A percentile compares a stretch with the other conserved stretches of the same genome.
These are phyloP conservation scores for Arthrinium phaeospermum DNA, from an alignment of 2,329 filamentous ascomycete genomes.

Conservation along the genomic window DNA sequence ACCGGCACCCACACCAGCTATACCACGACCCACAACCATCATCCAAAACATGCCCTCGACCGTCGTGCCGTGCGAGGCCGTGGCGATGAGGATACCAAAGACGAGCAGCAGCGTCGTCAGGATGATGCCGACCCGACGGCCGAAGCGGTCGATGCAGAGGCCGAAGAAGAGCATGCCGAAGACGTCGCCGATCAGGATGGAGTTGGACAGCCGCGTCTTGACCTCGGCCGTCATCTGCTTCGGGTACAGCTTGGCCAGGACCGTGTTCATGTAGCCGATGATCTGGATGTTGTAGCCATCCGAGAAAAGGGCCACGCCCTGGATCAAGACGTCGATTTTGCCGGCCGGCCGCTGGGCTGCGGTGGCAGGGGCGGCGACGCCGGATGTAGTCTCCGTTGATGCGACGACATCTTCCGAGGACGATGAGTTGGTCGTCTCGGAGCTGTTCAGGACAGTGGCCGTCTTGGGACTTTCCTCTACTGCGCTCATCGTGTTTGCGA, in stretches of 20 bases:
- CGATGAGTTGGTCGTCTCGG: neutral
- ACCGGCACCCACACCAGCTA: slow-evolving; percentile 53
- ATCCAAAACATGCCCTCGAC: slow-evolving; percentile 59
- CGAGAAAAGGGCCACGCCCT: slow-evolving; percentile 39
- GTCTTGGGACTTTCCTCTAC: neutral
- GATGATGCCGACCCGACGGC: slow-evolving; percentile 51
- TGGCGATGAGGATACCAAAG: slow-evolving; percentile 50
- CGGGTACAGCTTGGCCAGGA: slow-evolving; percentile 39
- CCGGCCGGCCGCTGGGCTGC: slow-evolving; percentile 3
- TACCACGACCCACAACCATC: slow-evolving; percentile 54
- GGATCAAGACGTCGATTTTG: slow-evolving; percentile 34
- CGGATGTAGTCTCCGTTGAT: neutral
- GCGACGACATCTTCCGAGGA: neutral
- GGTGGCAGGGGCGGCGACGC: neutral
- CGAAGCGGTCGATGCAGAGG: slow-evolving; percentile 51
- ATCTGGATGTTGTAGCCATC: slow-evolving; percentile 44
- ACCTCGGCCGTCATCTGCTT: slow-evolving; percentile 39
- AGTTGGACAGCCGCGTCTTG: slow-evolving; percentile 46
- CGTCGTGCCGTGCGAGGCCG: slow-evolving; percentile 50
- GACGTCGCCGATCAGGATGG: slow-evolving; percentile 47
- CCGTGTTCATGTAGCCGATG: slow-evolving; percentile 41
- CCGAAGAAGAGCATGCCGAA: slow-evolving; percentile 48
- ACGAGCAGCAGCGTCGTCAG: slow-evolving; percentile 52
- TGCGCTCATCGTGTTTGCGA: neutral
- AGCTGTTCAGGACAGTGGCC: neutral